These are phyloP conservation scores for Dryas octopetala DNA, from an alignment of 306 rosid genomes.

Conservation along the genomic window DNA sequence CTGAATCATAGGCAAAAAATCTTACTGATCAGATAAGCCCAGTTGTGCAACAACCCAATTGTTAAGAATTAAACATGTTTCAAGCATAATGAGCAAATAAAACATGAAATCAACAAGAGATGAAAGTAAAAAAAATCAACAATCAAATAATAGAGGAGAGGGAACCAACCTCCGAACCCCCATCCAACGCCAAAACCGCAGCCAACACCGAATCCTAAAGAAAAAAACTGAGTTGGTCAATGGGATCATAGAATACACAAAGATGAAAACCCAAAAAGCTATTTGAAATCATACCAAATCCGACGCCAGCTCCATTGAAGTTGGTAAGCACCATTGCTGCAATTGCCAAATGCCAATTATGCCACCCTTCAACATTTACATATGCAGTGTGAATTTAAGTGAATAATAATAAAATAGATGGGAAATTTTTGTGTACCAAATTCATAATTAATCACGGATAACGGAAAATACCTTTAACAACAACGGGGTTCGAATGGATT, in stretches of 20 bases:
- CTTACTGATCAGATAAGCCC: background rate
- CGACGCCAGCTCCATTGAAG: slow-evolving; percentile 84
- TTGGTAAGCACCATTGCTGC: slow-evolving; percentile 68
- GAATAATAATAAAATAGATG: background rate
- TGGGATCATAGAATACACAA: background rate
- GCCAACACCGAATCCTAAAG: slow-evolving; percentile 85
- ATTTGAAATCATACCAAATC: slow-evolving; percentile 58
- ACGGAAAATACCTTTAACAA: background rate
- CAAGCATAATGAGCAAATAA: background rate
- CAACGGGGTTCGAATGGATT: background rate
- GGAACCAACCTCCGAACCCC: slow-evolving; percentile 90
- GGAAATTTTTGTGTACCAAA: background rate
- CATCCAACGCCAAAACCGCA: slow-evolving; percentile 96
- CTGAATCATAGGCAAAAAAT: background rate
- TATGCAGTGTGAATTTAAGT: background rate
- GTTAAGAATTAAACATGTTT: background rate
- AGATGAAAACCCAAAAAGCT: background rate
- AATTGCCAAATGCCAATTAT: background rate
- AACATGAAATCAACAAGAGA: background rate
- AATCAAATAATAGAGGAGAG: background rate
- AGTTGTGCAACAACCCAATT: background rate
- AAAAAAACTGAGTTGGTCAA: background rate
- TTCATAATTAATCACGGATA: background rate
- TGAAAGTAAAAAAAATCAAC: slow-evolving; percentile 15
- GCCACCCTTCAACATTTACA: background rate